These are phyloP conservation scores for Yamadazyma sp. DNA, from an alignment of 1,139 yeast genomes.

Conservation along the genomic window DNA sequence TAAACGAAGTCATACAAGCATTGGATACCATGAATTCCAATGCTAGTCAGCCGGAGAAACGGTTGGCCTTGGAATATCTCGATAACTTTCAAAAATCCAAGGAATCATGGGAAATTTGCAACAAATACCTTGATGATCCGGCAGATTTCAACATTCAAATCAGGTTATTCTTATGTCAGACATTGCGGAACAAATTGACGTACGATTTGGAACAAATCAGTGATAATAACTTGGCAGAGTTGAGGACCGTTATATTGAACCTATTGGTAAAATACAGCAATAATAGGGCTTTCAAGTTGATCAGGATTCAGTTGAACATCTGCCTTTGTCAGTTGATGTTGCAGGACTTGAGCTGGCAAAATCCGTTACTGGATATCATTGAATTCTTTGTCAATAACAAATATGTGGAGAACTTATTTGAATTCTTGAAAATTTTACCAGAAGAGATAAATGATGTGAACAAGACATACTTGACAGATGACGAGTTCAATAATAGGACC, in stretches of 20 bases:
- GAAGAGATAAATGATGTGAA: slow-evolving; percentile 84
- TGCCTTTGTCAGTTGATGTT: slow-evolving; percentile 81
- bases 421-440: slow-evolving; percentile 82
- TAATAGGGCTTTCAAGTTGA: slow-evolving; percentile 48
- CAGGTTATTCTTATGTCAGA: slow-evolving; percentile 86
- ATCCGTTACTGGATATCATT: slow-evolving; percentile 70
- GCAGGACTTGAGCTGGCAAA: slow-evolving; percentile 71
- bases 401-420: slow-evolving; percentile 44
- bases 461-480: slow-evolving; percentile 77
- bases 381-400: slow-evolving; percentile 39
- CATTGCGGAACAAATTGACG: slow-evolving; percentile 78
- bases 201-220: slow-evolving; percentile 83
- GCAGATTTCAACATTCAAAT: slow-evolving; percentile 39
- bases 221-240: slow-evolving; percentile 39
- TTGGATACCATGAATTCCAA: slow-evolving; percentile 62
- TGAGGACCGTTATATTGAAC: slow-evolving; percentile 63
- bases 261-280: slow-evolving; percentile 50
- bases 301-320: slow-evolving; percentile 77
- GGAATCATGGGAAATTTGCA: slow-evolving; percentile 64
- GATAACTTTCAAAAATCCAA: slow-evolving; percentile 81
- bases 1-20: slow-evolving; percentile 42
- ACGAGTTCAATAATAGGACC: slow-evolving; percentile 69
- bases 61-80: slow-evolving; percentile 62
- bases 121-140: slow-evolving; percentile 25
- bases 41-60: slow-evolving; percentile 51